Evolutionary conservation across 164 flowering plant genomes (phyloP).

Genomic region (Nymphaea colorata): DNA sequence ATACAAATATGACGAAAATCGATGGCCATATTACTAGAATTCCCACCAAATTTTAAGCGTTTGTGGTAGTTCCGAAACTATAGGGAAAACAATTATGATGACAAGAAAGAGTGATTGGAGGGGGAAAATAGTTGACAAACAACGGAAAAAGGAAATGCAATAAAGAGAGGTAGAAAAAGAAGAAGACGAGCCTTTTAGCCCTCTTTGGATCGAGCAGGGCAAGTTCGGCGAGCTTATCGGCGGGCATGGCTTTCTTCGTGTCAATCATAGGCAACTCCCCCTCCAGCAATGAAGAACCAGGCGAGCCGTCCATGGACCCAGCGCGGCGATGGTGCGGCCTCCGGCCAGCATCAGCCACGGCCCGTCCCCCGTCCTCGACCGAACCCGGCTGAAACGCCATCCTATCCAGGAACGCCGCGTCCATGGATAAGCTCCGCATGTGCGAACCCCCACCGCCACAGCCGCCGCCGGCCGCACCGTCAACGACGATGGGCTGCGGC

Average conservation of each 20-base stretch:
- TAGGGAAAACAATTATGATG: background rate
- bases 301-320: slow-evolving; percentile 58
- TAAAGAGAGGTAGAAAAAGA: background rate
- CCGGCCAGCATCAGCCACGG: slow-evolving; percentile 7
- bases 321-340: slow-evolving; percentile 50
- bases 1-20: no score
- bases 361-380: slow-evolving; percentile 17
- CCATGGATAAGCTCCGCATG: slow-evolving; percentile 81
- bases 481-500: background rate
- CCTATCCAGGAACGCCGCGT: slow-evolving; percentile 79
- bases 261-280: slow-evolving; percentile 22
- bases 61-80: background rate
- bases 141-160: background rate
- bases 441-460: slow-evolving; percentile 13
- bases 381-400: slow-evolving; percentile 18
- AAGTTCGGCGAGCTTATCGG: slow-evolving; percentile 15
- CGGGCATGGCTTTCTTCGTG: slow-evolving; percentile 13
- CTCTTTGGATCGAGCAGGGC: slow-evolving; percentile 13
- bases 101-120: background rate
- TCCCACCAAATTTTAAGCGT: no score
- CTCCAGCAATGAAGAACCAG: slow-evolving; percentile 15
- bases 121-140: background rate
- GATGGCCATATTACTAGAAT: no score
- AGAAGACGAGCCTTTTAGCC: slow-evolving; percentile 8
- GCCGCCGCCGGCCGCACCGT: no score